Evolutionary conservation across 2,329 filamentous ascomycete species (phyloP).

Genomic region (Balansia obtecta): DNA sequence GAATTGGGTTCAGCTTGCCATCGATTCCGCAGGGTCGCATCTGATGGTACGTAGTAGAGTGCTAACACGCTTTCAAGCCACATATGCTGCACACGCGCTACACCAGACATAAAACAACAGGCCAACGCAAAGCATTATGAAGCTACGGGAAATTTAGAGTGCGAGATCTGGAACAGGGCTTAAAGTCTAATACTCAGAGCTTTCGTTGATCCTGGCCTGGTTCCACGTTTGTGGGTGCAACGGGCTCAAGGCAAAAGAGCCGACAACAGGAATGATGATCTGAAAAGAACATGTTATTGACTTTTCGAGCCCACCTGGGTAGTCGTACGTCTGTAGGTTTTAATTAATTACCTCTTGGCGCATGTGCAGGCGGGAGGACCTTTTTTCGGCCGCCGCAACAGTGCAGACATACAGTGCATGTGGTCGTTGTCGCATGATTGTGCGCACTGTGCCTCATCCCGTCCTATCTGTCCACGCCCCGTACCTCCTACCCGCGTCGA

Average conservation of each 20-base stretch:
- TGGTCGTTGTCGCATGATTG: no score
- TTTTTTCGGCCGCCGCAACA: not conserved
- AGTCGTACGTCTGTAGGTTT: not conserved
- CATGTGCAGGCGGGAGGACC: not conserved
- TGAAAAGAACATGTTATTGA: not conserved
- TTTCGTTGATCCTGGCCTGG: not conserved
- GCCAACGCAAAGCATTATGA: no score
- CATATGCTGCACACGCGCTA: not conserved
- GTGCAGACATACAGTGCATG: not conserved
- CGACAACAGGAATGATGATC: not conserved
- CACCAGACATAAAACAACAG: not conserved
- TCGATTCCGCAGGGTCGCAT: not conserved
- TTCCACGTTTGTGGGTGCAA: not conserved
- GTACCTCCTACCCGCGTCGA: constrained; percentile 2
- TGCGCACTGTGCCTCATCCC: constrained; percentile 3
- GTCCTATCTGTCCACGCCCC: constrained; percentile 2
- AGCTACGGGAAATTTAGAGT: not conserved
- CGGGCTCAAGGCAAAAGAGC: not conserved
- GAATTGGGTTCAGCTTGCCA: not conserved
- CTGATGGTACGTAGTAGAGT: not conserved
- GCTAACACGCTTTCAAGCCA: not conserved
- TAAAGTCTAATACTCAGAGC: not conserved
- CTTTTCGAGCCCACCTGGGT: not conserved
- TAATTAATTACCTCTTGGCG: not conserved
- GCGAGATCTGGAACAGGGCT: not conserved